Evolutionary conservation across 768 basidiomycete species (phyloP), one percentile per base, ranked within the genome.

Genomic region (Tulasnella sp.): DNA sequence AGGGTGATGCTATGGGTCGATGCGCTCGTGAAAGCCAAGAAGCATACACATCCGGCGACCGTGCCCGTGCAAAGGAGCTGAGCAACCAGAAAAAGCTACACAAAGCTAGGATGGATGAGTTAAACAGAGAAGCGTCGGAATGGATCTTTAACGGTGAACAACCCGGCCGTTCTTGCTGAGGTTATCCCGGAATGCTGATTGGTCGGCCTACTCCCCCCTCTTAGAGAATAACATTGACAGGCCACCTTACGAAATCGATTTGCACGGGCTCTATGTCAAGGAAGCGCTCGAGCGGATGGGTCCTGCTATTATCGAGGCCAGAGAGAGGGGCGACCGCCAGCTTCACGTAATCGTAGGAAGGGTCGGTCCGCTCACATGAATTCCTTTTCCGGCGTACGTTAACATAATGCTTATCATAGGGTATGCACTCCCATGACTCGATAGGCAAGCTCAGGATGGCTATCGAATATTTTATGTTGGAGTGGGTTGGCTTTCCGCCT

Each of bases 201-300:
- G 9, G 15, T 29, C 37, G 36, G 69, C 40, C 15, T 42, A 52
- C 72, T 36, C 45, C 49, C 34, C 39, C 34, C 12, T 25, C 38
- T 25, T 76, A 80, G 80, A 79, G 40, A 82, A 82, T 79, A 83
- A 85, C 80, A 78, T 77, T 11, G 45, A 36, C 29, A 71, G 69
- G 36, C 83, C 83, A 17, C 76, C 75, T 0, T 83, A 83, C 1
- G 82, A 83, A n/a, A 82, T 86, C 70, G 85, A 86, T 79, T 80
- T 86, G 7, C 85, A 86, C 78, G 85, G 85, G 2, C 79, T 86
- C 1, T 86, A 85, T 79, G 85, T 86, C 19, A 83, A 85, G 77
- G 85, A 86, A 72, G 83, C 84, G 1, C 82, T 86, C 72, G 83
- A 84, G 74, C 79, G 80, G 49, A 82, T 82, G 3, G 85, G 85